Conservation (phyloP, 2,329 filamentous ascomycete genomes). For the Botrytis porri region DNA sequence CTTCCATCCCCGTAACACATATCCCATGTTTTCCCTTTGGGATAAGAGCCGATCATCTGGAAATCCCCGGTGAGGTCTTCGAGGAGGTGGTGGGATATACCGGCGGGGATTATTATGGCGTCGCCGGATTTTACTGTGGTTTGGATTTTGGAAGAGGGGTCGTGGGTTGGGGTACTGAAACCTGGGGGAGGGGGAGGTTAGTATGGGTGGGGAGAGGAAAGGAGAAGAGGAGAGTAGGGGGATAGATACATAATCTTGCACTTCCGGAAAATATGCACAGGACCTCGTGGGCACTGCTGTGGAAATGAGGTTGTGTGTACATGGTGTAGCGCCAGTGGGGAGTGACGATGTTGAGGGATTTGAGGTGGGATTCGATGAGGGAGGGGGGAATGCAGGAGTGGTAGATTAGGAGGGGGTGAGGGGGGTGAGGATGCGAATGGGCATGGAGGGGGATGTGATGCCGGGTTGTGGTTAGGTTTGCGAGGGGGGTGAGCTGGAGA, state of each 20-base stretch:
- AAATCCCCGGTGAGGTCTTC: background rate
- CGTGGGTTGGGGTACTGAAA: background rate
- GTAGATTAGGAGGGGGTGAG: background rate
- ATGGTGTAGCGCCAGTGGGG: background rate
- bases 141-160: background rate
- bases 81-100: background rate
- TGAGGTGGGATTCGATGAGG: background rate
- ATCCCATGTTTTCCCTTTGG: background rate
- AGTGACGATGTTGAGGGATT: background rate
- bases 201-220: background rate
- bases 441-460: background rate
- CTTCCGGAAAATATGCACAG: background rate
- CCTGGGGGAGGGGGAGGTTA: background rate
- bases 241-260: background rate
- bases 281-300: background rate
- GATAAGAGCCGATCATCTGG: background rate
- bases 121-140: background rate
- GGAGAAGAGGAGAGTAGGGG: background rate
- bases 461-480: background rate
- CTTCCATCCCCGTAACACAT: background rate
- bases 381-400: background rate
- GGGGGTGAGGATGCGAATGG: background rate
- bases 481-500: background rate
- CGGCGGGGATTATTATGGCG: background rate
- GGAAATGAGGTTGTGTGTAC: background rate